Conservation (phyloP, 2,329 filamentous ascomycete genomes). For the Beauveria sp. region DNA sequence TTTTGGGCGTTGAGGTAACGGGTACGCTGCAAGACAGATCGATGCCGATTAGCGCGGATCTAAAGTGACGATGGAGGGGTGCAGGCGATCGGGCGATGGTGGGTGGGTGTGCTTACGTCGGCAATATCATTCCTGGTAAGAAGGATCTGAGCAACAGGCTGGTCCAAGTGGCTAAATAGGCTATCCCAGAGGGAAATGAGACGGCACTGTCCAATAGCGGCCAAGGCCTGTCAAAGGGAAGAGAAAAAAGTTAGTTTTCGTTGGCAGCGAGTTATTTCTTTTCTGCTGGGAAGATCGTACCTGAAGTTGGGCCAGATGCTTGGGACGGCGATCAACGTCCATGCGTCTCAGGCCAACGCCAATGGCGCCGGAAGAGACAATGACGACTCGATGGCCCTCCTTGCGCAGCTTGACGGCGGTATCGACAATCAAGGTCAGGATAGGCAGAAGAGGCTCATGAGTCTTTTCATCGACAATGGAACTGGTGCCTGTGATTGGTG, state of each 20-base stretch:
- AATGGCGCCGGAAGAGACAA: conserved; percentile 95
- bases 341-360: conserved; percentile 87
- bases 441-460: conserved; percentile 87
- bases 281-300: not conserved
- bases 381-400: conserved; percentile 88
- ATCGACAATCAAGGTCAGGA: conserved; percentile 86
- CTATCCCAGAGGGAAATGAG: conserved; percentile 95
- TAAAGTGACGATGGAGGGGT: conserved; percentile 6
- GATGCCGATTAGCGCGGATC: conserved; percentile 6
- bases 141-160: conserved; percentile 91
- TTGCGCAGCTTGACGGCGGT: conserved; percentile 80
- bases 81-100: not conserved
- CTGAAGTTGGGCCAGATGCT: conserved; percentile 82
- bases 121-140: conserved; percentile 94
- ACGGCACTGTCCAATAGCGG: conserved; percentile 91
- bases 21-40: conserved; percentile 51
- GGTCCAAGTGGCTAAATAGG: conserved; percentile 76
- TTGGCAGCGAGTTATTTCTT: not conserved
- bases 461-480: conserved; percentile 98
- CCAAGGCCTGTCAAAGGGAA: conserved; percentile 57
- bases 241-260: not conserved
- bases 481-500: conserved; percentile 64
- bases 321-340: conserved; percentile 80
- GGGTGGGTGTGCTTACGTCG: conserved; percentile 51
- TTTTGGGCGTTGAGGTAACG: conserved; percentile 97